Evolutionary conservation across 805 yeast genomes (phyloP).

Genomic region (Candida easanensis): DNA sequence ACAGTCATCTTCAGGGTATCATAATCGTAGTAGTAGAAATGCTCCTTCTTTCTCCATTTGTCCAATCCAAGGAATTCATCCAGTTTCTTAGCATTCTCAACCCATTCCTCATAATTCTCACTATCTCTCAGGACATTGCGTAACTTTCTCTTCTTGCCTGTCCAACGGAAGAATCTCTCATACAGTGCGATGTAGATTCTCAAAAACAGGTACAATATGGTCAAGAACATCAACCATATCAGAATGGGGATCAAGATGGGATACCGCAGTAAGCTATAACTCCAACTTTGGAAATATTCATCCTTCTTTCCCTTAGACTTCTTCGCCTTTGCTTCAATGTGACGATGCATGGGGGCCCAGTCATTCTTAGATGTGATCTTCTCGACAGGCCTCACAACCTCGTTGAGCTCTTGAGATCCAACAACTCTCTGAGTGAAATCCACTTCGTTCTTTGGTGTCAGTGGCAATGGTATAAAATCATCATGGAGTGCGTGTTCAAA

Average conservation of each 20-base stretch:
- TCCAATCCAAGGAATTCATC: conserved; percentile 59
- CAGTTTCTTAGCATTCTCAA: conserved; percentile 50
- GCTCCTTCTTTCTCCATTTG: conserved; percentile 60
- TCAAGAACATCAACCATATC: conserved; percentile 52
- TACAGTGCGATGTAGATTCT: conserved; percentile 60
- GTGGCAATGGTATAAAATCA: conserved; percentile 4
- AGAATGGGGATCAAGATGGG: conserved; percentile 55
- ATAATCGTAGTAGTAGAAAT: conserved; percentile 67
- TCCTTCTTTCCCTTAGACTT: conserved; percentile 17
- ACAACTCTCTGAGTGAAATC: conserved; percentile 7
- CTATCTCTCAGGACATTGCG: conserved; percentile 50
- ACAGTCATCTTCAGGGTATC: conserved; percentile 52
- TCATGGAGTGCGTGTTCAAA: conserved; percentile 13
- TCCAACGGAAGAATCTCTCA: conserved; percentile 60
- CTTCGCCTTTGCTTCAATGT: conserved; percentile 11
- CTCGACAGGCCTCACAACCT: conserved; percentile 20
- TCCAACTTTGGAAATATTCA: conserved; percentile 33
- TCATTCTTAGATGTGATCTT: conserved; percentile 42
- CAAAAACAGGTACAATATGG: conserved; percentile 47
- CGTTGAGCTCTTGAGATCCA: conserved; percentile 9
- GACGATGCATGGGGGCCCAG: conserved; percentile 42
- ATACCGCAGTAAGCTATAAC: conserved; percentile 56
- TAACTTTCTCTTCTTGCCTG: conserved; percentile 51
- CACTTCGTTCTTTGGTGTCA: conserved; percentile 2
- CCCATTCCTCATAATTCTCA: conserved; percentile 58